These are phyloP conservation scores for Cystobasidium sp. DNA, from an alignment of 1,284 basidiomycete species.

Conservation along the genomic window DNA sequence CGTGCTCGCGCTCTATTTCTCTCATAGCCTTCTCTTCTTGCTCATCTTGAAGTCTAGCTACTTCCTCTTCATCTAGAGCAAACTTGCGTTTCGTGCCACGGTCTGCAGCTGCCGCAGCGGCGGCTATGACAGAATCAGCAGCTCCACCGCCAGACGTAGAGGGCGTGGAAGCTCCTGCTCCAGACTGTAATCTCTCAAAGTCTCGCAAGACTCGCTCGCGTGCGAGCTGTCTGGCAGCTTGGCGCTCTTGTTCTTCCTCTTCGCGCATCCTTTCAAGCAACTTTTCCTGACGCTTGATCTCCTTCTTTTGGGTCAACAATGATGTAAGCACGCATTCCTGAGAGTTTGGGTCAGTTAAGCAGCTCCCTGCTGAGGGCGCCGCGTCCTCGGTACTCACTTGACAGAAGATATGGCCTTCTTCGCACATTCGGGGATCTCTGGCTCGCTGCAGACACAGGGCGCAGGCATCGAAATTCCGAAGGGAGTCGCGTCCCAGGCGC, in stretches of 20 bases:
- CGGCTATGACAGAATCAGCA: background rate
- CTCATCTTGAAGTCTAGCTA: constrained; percentile 72
- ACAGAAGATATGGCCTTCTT: constrained; percentile 81
- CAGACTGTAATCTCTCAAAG: constrained; percentile 80
- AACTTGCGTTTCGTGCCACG: constrained; percentile 74
- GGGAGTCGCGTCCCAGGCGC: constrained; percentile 60
- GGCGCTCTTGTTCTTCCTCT: constrained; percentile 74
- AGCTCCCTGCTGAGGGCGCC: background rate
- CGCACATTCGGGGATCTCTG: constrained; percentile 76
- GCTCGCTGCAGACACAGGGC: constrained; percentile 67
- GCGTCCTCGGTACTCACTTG: constrained; percentile 69
- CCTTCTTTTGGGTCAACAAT: constrained; percentile 78
- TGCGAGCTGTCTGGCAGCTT: constrained; percentile 69
- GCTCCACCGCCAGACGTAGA: background rate
- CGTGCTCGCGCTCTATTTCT: constrained; percentile 75
- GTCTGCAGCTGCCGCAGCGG: background rate
- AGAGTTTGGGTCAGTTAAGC: constrained; percentile 59
- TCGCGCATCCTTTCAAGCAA: constrained; percentile 72
- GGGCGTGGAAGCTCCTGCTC: constrained; percentile 42
- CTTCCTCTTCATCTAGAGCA: constrained; percentile 70
- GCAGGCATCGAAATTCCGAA: constrained; percentile 44
- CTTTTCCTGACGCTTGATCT: constrained; percentile 81
- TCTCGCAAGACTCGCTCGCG: constrained; percentile 80
- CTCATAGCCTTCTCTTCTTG: constrained; percentile 82
- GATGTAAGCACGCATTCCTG: constrained; percentile 55